These are phyloP conservation scores for Sporothrix brunneoviolacea DNA, from an alignment of 2,329 filamentous ascomycete species.

Conservation along the genomic window DNA sequence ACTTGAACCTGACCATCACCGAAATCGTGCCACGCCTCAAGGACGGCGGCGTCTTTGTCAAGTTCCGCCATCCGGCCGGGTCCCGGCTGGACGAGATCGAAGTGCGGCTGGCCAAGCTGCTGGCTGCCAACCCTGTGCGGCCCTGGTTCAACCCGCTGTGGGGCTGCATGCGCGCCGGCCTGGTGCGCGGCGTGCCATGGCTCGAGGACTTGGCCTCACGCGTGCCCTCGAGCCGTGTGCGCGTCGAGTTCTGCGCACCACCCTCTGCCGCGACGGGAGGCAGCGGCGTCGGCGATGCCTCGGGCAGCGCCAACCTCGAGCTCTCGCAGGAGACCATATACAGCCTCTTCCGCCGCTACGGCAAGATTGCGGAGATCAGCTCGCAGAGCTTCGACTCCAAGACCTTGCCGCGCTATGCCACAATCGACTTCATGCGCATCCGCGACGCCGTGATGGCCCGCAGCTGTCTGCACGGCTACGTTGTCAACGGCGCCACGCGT, in stretches of 20 bases:
- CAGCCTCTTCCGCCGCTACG: constrained; percentile 80
- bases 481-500: constrained; percentile 54
- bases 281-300: constrained; percentile 34
- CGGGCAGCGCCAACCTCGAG: constrained; percentile 58
- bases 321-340: constrained; percentile 83
- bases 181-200: constrained; percentile 85
- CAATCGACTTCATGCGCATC: constrained; percentile 66
- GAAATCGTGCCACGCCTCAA: constrained; percentile 80
- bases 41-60: constrained; percentile 91
- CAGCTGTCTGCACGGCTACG: constrained; percentile 84
- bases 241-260: constrained; percentile 76
- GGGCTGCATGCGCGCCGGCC: constrained; percentile 54
- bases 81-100: constrained; percentile 37
- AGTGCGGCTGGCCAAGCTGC: constrained; percentile 50
- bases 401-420: constrained; percentile 70
- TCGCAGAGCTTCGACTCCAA: constrained; percentile 83
- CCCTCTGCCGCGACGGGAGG: constrained; percentile 34
- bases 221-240: constrained; percentile 67
- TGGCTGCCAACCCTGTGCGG: constrained; percentile 65
- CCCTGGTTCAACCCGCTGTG: constrained; percentile 88
- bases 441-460: constrained; percentile 79
- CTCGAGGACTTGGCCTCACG: constrained; percentile 78
- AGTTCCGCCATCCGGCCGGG: constrained; percentile 54
- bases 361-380: constrained; percentile 80
- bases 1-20: constrained; percentile 61